A percentile compares a stretch with the other conserved stretches of the same genome.
phyloP scores from a whole-genome alignment of 116 monocot species.

The Iris pallida region DNA sequence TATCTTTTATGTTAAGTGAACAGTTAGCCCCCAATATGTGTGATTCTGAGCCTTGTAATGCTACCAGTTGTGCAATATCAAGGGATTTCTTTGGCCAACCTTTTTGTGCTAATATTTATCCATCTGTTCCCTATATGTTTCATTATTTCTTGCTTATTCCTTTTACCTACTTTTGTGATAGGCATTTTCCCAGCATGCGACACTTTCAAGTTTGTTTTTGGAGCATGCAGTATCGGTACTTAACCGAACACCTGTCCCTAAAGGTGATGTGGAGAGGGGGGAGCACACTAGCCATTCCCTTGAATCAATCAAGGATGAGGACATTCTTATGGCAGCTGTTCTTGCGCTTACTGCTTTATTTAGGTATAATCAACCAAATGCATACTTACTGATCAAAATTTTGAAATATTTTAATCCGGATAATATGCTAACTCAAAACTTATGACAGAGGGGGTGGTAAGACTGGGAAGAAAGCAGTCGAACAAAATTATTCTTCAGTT shows the following conservation, averaged over 20 bases:
- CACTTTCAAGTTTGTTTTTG: constrained; percentile 75
- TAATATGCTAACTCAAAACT: constrained; percentile 9
- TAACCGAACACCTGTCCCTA: constrained; percentile 32
- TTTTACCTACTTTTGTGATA: constrained; percentile 19
- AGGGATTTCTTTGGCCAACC: no score
- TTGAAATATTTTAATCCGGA: constrained; percentile 5
- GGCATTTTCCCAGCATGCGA: constrained; percentile 85
- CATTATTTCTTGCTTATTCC: constrained; percentile 7
- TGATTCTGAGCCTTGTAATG: no score
- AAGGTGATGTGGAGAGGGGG: constrained; percentile 47
- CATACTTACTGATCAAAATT: neutral
- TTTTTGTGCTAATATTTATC: no score
- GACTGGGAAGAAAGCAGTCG: constrained; percentile 85
- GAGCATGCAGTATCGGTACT: constrained; percentile 77
- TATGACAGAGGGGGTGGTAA: constrained; percentile 83
- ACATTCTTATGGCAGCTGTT: constrained; percentile 58
- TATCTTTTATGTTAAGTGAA: no score
- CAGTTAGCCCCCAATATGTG: no score
- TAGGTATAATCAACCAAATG: constrained; percentile 43
- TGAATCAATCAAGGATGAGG: constrained; percentile 47
- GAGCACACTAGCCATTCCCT: constrained; percentile 29
- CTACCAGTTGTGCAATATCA: no score
- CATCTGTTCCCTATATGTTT: neutral
- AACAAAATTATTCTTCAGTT: constrained; percentile 83
- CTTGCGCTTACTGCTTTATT: constrained; percentile 73